Percentiles rank a stretch among this genome's conserved stretches.
Evolutionary conservation across 805 yeast species (phyloP).

Genomic region (Diddensiella caesifluorescens): DNA sequence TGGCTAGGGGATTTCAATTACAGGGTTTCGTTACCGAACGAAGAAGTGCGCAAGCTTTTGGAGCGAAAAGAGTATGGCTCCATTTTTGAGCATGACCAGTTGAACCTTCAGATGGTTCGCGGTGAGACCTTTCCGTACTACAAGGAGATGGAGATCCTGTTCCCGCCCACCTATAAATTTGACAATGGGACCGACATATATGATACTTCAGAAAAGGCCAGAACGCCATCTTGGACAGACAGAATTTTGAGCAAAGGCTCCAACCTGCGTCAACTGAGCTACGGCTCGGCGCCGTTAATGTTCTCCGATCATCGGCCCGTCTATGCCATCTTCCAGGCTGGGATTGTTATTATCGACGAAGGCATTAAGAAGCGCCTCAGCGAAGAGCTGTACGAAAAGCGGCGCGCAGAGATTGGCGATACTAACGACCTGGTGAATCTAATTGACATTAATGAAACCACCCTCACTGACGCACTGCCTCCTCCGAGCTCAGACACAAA

Average conservation of each 20-base stretch:
- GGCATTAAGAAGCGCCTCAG: slow-evolving; percentile 49
- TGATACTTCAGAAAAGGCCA: slow-evolving; percentile 85
- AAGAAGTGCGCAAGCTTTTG: slow-evolving; percentile 59
- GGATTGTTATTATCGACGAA: slow-evolving; percentile 66
- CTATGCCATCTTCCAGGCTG: slow-evolving; percentile 66
- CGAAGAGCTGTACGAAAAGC: slow-evolving; percentile 53
- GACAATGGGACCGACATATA: slow-evolving; percentile 77
- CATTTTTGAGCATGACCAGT: slow-evolving; percentile 70
- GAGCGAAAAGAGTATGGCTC: slow-evolving; percentile 40
- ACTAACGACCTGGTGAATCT: slow-evolving; percentile 28
- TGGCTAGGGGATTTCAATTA: slow-evolving; percentile 97
- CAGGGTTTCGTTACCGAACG: slow-evolving; percentile 66
- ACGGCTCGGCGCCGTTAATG: slow-evolving; percentile 57
- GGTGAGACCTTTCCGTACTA: slow-evolving; percentile 72
- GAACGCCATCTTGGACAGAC: slow-evolving; percentile 97
- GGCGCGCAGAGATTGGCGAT: slow-evolving; percentile 40
- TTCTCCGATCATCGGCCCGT: slow-evolving; percentile 94
- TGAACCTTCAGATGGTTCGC: slow-evolving; percentile 63
- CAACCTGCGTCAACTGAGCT: slow-evolving; percentile 55
- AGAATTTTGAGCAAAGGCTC: slow-evolving; percentile 66
- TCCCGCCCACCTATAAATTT: slow-evolving; percentile 88
- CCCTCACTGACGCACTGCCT: slow-evolving; percentile 49
- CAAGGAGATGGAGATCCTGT: slow-evolving; percentile 68
- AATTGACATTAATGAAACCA: slow-evolving; percentile 25
- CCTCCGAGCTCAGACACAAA: slow-evolving; percentile 79